Evolutionary conservation across 306 rosid genomes (phyloP).

Genomic region (Vicia faba): DNA sequence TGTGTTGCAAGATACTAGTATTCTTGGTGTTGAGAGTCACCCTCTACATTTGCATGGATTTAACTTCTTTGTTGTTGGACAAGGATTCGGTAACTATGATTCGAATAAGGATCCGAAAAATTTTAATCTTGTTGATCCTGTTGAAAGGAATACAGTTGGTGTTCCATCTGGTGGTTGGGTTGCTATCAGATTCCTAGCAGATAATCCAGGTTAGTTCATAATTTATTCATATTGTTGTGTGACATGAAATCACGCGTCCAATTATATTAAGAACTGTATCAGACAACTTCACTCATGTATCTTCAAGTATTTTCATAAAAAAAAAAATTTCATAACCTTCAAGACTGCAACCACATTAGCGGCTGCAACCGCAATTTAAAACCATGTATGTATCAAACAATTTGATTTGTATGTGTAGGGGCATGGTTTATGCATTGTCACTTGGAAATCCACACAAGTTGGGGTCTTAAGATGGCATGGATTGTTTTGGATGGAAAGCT

Average conservation of each 20-base stretch:
- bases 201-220: slow-evolving; percentile 61
- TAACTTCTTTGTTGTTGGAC: slow-evolving; percentile 69
- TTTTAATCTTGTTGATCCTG: slow-evolving; percentile 61
- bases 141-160: slow-evolving; percentile 60
- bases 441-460: slow-evolving; percentile 64
- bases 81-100: slow-evolving; percentile 71
- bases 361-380: too few relatives aligned
- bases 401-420: slow-evolving; percentile 40
- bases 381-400: too few relatives aligned
- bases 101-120: slow-evolving; percentile 48
- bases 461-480: slow-evolving; percentile 85
- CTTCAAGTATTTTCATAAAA: too few relatives aligned
- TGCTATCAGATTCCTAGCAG: slow-evolving; percentile 62
- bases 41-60: slow-evolving; percentile 78
- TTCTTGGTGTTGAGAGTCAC: slow-evolving; percentile 62
- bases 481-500: slow-evolving; percentile 68
- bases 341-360: too few relatives aligned
- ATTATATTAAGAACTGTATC: too few relatives aligned
- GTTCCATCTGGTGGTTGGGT: slow-evolving; percentile 79
- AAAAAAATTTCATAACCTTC: too few relatives aligned
- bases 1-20: slow-evolving; percentile 62
- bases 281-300: too few relatives aligned
- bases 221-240: neutral
- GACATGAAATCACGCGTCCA: too few relatives aligned
- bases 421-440: slow-evolving; percentile 88